phyloP scores from a whole-genome alignment of 306 rosid genomes.

The Vachellia collinsii region DNA sequence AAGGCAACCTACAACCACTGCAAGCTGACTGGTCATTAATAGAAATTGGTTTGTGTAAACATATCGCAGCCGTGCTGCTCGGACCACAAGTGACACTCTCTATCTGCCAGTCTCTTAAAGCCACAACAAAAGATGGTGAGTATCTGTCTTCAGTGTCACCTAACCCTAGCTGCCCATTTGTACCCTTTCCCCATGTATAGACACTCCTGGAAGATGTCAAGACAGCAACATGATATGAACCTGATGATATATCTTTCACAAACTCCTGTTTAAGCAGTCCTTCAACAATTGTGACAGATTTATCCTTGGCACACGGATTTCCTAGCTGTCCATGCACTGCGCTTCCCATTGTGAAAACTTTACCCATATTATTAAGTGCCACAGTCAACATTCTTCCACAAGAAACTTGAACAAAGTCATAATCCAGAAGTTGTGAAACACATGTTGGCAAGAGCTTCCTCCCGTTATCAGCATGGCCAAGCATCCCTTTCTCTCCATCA shows the following conservation, averaged over 20 bases:
- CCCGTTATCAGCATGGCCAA: constrained; percentile 66
- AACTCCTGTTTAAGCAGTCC: constrained; percentile 82
- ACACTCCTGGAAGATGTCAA: constrained; percentile 70
- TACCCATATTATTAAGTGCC: constrained; percentile 72
- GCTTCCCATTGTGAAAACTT: constrained; percentile 80
- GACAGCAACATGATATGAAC: constrained; percentile 74
- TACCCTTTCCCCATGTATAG: constrained; percentile 83
- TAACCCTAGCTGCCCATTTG: constrained; percentile 75
- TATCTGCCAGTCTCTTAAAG: constrained; percentile 64
- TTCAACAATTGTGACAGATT: constrained; percentile 60
- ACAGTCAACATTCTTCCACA: constrained; percentile 83
- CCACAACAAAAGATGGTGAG: constrained; percentile 70
- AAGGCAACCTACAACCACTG: constrained; percentile 76
- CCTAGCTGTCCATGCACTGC: constrained; percentile 73
- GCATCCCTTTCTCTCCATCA: constrained; percentile 78
- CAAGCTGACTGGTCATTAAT: constrained; percentile 71
- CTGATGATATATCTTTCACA: constrained; percentile 65
- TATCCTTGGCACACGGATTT: constrained; percentile 65
- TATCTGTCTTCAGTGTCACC: constrained; percentile 69
- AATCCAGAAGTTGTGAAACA: constrained; percentile 75
- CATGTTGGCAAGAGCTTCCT: constrained; percentile 74
- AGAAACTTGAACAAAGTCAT: constrained; percentile 75
- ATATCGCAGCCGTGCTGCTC: constrained; percentile 73
- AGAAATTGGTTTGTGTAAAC: constrained; percentile 78
- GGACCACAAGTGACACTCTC: constrained; percentile 77